These are phyloP conservation scores for Fonsecaea erecta DNA, from an alignment of 2,329 filamentous ascomycete genomes.

Conservation along the genomic window DNA sequence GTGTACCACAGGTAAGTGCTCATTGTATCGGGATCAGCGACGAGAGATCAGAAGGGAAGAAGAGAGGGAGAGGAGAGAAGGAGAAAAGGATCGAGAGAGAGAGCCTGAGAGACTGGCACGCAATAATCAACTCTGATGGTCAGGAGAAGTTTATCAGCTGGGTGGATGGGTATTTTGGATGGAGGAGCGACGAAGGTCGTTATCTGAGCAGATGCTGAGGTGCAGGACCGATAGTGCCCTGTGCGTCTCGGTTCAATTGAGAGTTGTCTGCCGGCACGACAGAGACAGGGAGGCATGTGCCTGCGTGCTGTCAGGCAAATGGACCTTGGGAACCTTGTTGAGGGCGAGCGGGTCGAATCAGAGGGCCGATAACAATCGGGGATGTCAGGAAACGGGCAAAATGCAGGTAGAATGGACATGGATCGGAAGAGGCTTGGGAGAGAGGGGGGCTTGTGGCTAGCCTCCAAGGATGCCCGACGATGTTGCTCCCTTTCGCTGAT, in stretches of 20 bases:
- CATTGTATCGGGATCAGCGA: conserved; percentile 33
- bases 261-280: conserved; percentile 26
- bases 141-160: conserved; percentile 27
- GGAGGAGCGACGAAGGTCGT: conserved; percentile 26
- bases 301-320: conserved; percentile 27
- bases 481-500: conserved; percentile 14
- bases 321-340: conserved; percentile 18
- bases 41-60: conserved; percentile 6
- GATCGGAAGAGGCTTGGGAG: conserved; percentile 30
- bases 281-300: conserved; percentile 33
- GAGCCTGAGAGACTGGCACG: conserved; percentile 13
- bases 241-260: conserved; percentile 19
- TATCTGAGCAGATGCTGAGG: conserved; percentile 29
- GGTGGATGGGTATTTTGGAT: conserved; percentile 28
- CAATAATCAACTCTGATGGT: conserved; percentile 19
- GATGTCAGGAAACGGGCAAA: conserved; percentile 20
- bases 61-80: conserved; percentile 5
- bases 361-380: conserved; percentile 30
- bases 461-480: conserved; percentile 34
- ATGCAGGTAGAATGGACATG: conserved; percentile 30
- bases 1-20: conserved; percentile 38
- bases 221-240: conserved; percentile 12
- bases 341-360: conserved; percentile 30
- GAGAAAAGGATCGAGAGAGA: conserved; percentile 10
- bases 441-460: conserved; percentile 24